phyloP scores from a whole-genome alignment of 192 early-diverging fungal genomes.

The Coemansia sp. region DNA sequence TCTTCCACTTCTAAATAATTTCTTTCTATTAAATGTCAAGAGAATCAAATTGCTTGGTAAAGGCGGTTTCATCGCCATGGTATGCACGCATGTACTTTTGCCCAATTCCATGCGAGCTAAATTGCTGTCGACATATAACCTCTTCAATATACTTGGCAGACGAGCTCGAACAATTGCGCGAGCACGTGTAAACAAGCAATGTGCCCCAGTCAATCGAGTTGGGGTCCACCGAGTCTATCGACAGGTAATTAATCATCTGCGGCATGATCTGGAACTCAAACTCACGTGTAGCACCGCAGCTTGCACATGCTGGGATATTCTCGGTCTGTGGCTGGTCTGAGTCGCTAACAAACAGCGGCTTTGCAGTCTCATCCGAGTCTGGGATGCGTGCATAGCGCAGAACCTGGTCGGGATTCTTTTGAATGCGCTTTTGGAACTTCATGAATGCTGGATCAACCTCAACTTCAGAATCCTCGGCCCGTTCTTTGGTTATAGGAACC shows the following conservation, averaged over 20 bases:
- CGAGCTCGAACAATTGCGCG: slow-evolving; percentile 66
- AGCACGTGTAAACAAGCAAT: slow-evolving; percentile 82
- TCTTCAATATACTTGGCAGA: slow-evolving; percentile 53
- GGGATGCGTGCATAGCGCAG: slow-evolving; percentile 60
- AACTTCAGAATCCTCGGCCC: slow-evolving; percentile 70
- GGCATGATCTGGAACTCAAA: slow-evolving; percentile 97
- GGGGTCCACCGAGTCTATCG: slow-evolving; percentile 64
- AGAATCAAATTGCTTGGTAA: slow-evolving; percentile 36
- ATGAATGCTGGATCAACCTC: slow-evolving; percentile 90
- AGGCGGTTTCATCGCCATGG: slow-evolving; percentile 40
- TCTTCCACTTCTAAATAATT: slow-evolving; percentile 4
- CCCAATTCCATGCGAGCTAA: slow-evolving; percentile 75
- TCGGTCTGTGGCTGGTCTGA: slow-evolving; percentile 55
- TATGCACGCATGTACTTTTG: slow-evolving; percentile 45
- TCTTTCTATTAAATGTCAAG: slow-evolving; percentile 19
- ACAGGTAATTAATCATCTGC: slow-evolving; percentile 77
- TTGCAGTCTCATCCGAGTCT: slow-evolving; percentile 32
- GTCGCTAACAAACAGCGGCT: slow-evolving; percentile 82
- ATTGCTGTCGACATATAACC: slow-evolving; percentile 73
- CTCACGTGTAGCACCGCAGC: slow-evolving; percentile 68
- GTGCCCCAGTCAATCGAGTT: slow-evolving; percentile 91
- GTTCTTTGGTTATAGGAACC: slow-evolving; percentile 26
- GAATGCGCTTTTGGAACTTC: slow-evolving; percentile 81
- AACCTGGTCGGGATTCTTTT: slow-evolving; percentile 79
- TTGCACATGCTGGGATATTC: slow-evolving; percentile 65